phyloP scores from a whole-genome alignment of 176 grass and related monocot genomes.

The Oryza australiensis region DNA sequence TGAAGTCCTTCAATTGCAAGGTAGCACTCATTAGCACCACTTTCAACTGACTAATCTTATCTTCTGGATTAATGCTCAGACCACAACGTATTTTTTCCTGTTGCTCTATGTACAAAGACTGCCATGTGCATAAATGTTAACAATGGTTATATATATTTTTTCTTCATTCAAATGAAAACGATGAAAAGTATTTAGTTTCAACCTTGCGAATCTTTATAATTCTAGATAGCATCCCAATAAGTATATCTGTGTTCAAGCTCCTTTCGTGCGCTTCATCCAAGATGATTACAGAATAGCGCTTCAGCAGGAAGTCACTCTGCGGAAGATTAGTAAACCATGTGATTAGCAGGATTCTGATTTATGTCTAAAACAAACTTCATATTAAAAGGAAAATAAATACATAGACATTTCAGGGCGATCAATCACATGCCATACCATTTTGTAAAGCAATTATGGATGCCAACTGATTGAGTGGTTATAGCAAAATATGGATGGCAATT shows the following conservation, averaged over 20 bases:
- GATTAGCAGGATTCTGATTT: constrained; percentile 14
- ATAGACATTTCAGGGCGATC: constrained; percentile 15
- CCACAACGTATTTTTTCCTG: constrained; percentile 61
- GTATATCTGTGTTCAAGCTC: constrained; percentile 98
- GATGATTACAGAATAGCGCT: constrained; percentile 82
- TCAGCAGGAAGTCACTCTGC: constrained; percentile 86
- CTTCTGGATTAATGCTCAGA: constrained; percentile 48
- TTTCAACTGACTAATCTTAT: constrained; percentile 73
- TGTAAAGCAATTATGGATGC: constrained; percentile 6
- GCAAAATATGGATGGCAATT: background rate
- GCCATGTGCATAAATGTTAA: constrained; percentile 46
- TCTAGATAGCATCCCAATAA: constrained; percentile 96
- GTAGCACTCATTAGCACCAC: constrained; percentile 98
- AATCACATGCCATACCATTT: background rate
- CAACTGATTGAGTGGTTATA: constrained; percentile 3
- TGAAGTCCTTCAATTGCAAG: constrained; percentile 83
- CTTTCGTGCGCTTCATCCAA: constrained; percentile 99
- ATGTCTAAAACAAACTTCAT: constrained; percentile 1
- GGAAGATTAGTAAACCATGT: constrained; percentile 29
- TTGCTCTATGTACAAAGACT: constrained; percentile 61
- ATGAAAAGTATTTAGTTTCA: constrained; percentile 34
- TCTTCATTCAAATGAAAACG: constrained; percentile 26
- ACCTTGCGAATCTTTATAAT: constrained; percentile 87
- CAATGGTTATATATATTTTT: constrained; percentile 19
- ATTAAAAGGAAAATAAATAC: constrained; percentile 6